These are phyloP conservation scores for Biscogniauxia marginata DNA, from an alignment of 2,329 filamentous ascomycete genomes.

Conservation along the genomic window DNA sequence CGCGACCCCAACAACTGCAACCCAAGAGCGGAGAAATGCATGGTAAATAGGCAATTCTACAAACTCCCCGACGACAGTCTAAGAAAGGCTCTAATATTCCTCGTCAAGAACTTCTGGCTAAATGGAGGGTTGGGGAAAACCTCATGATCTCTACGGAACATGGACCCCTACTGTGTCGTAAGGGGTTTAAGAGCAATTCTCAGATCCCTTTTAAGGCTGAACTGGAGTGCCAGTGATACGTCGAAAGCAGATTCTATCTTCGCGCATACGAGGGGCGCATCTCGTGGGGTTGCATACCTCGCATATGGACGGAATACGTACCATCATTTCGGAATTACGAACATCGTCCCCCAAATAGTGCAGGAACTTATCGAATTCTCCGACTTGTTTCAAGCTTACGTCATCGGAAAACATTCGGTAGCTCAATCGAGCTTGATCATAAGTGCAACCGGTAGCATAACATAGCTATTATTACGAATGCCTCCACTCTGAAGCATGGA, in stretches of 20 bases:
- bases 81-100: constrained; percentile 4
- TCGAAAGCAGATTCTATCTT: background rate
- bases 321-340: background rate
- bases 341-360: background rate
- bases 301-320: no score
- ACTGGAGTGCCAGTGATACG: background rate
- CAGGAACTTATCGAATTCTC: background rate
- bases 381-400: background rate
- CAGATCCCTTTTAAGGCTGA: constrained; percentile 8
- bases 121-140: constrained; percentile 22
- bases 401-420: background rate
- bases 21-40: constrained; percentile 17
- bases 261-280: background rate
- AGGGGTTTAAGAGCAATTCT: background rate
- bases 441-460: background rate
- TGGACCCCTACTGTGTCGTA: constrained; percentile 4
- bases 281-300: background rate
- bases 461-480: background rate
- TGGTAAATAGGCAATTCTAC: constrained; percentile 6
- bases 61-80: background rate
- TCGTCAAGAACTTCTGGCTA: constrained; percentile 21
- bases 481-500: background rate
- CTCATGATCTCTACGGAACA: constrained; percentile 5
- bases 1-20: background rate
- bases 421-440: background rate